Percentiles rank a stretch among this genome's conserved stretches.
Evolutionary conservation across 805 yeast genomes (phyloP).

Genomic region (Tetrapisispora phaffii): DNA sequence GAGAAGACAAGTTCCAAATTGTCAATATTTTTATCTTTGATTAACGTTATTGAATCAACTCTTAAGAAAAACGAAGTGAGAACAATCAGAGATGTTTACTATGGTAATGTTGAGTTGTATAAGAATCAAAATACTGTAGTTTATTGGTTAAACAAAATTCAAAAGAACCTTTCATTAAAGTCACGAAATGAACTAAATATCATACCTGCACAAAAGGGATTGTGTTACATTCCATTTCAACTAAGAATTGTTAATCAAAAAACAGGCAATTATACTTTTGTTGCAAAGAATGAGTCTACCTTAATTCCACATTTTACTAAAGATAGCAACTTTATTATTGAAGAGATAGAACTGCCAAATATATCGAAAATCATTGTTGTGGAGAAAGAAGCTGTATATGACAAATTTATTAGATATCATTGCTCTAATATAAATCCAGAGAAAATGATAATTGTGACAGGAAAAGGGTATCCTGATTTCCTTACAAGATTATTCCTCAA

Average conservation of each 20-base stretch:
- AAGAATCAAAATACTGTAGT: conserved; percentile 37
- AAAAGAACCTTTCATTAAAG: conserved; percentile 30
- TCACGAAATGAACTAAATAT: conserved; percentile 36
- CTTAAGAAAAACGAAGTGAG: conserved; percentile 6
- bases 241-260: background rate
- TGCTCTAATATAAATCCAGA: background rate
- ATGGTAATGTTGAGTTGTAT: conserved; percentile 49
- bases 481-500: conserved; percentile 40
- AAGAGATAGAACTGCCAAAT: background rate
- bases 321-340: conserved; percentile 3
- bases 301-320: conserved; percentile 35
- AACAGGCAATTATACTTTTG: background rate
- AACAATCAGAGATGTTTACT: conserved; percentile 47
- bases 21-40: conserved; percentile 12
- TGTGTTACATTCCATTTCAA: conserved; percentile 29
- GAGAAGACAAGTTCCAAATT: conserved; percentile 4
- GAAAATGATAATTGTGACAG: conserved; percentile 40
- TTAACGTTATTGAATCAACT: conserved; percentile 9
- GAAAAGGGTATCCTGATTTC: conserved; percentile 62
- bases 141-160: conserved; percentile 31
- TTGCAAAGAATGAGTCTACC: conserved; percentile 10
- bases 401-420: conserved; percentile 20
- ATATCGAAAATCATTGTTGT: conserved; percentile 30
- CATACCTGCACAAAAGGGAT: conserved; percentile 54
- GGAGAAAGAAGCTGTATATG: conserved; percentile 47